These are phyloP conservation scores for Colletotrichum eremochloae DNA, from an alignment of 2,329 filamentous ascomycete species.

Conservation along the genomic window DNA sequence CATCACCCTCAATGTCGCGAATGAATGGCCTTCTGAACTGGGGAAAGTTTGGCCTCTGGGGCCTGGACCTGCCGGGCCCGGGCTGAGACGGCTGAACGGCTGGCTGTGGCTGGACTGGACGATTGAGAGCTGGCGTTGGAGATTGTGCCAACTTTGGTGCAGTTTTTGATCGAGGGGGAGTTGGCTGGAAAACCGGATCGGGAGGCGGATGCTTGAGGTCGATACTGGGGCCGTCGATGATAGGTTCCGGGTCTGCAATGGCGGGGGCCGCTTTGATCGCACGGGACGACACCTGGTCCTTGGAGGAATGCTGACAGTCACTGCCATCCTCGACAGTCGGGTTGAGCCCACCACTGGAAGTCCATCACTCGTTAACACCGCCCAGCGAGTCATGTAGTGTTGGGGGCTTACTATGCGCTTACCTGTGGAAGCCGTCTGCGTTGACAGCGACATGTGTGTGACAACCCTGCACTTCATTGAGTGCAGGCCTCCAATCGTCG, in stretches of 20 bases:
- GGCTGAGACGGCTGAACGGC: no score
- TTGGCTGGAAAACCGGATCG: neutral
- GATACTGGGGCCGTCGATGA: neutral
- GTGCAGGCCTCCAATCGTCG: conserved; percentile 12
- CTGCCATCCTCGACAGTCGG: neutral
- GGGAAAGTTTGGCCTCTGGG: no score
- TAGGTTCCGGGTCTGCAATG: neutral
- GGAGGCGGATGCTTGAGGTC: neutral
- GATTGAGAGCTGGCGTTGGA: no score
- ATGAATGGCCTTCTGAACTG: no score
- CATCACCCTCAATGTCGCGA: no score
- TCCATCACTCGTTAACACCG: neutral
- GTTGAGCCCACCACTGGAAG: neutral
- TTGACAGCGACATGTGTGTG: conserved; percentile 21
- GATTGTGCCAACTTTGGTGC: no score
- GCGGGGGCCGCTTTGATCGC: neutral
- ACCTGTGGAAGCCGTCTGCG: conserved; percentile 15
- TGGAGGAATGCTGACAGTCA: neutral
- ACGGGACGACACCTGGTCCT: neutral
- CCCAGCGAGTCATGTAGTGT: neutral
- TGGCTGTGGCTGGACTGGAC: no score
- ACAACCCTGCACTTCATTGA: neutral
- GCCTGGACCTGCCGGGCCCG: no score
- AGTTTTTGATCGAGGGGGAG: neutral
- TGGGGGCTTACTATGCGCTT: neutral